Evolutionary conservation across 495 filamentous ascomycete genomes (phyloP), one percentile per base, ranked within the genome.

Genomic region (Xylaria sp.): DNA sequence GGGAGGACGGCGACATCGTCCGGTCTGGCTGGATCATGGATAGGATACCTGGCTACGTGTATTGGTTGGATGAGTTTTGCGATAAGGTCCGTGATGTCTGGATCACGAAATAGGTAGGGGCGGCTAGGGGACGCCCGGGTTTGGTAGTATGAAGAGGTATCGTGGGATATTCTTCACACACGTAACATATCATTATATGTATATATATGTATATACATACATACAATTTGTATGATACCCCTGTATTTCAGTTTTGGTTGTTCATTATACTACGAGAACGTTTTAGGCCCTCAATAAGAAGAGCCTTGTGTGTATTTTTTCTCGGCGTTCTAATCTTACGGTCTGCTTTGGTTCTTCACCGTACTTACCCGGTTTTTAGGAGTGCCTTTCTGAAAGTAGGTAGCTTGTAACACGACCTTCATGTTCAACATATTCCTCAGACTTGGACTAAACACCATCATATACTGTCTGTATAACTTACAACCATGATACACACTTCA

Each of bases 21-120:
- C 61, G 61, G 14, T 71, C 69, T 29, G 69, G 69, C 33, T 71
- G 69, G 69, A 66, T 71, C 19, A 71, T 71, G 69, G 69, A 71
- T 44, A 58, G 69, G 59, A 58, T 71, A 5, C 69, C 61, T 15
- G 69, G 69, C 3, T 71, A 71, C 17, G 19, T 40, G 29, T 66
- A 71, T 24, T 71, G 69, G 69, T 19, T 71, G 17, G 69, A 71
- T 66, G 61, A 37, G 48, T 71, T 71, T 9, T 71, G 69, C 61
- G 69, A 66, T 9, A 65, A 53, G 26, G 61, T 65, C 59, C 1
- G 50, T 40, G 40, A 66, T 21, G 50, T 71, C 9, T 71, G 69
- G 69, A 24, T 71, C 15, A 64, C 61, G 5, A 65, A 65, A 50
- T 71, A 66, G 55, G 59, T 37, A 62, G 35, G n/a, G 3, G 5